These are phyloP conservation scores for Chlorella vulgaris DNA, from an alignment of 139 green algal genomes.

Conservation along the genomic window DNA sequence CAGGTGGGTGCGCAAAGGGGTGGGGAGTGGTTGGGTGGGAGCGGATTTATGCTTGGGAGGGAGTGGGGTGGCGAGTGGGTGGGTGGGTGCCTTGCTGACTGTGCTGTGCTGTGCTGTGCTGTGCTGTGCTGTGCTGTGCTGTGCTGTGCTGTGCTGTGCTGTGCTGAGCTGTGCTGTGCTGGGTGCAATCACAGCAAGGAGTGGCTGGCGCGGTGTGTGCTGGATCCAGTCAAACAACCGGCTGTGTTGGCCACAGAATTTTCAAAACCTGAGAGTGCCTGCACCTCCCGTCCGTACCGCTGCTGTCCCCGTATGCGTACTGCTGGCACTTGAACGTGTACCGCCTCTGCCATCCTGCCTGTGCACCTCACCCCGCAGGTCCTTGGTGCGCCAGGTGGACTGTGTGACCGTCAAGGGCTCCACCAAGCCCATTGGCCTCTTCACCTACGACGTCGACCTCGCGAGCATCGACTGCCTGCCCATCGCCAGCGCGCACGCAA, in stretches of 20 bases:
- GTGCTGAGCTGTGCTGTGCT: constrained; percentile 43
- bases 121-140: constrained; percentile 40
- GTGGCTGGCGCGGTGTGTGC: neutral
- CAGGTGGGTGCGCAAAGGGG: neutral
- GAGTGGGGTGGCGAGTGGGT: neutral
- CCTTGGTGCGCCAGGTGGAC: constrained; percentile 86
- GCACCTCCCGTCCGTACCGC: no score
- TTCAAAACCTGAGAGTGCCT: no score
- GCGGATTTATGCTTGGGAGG: neutral
- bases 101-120: constrained; percentile 41
- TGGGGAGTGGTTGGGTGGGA: neutral
- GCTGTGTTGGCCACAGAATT: no score
- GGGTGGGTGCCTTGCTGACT: constrained; percentile 4
- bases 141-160: constrained; percentile 44
- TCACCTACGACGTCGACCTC: constrained; percentile 72
- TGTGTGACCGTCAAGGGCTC: constrained; percentile 93
- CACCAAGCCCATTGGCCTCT: constrained; percentile 79
- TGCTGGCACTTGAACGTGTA: no score
- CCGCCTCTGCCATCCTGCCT: constrained; percentile 35
- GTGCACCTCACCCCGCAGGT: neutral
- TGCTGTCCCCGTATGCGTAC: no score
- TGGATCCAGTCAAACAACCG: neutral
- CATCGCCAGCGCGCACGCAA: no score
- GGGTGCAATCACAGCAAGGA: neutral
- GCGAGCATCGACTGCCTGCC: constrained; percentile 21